Evolutionary conservation across 163 green algal species (phyloP).

Genomic region (Scenedesmus sp.): DNA sequence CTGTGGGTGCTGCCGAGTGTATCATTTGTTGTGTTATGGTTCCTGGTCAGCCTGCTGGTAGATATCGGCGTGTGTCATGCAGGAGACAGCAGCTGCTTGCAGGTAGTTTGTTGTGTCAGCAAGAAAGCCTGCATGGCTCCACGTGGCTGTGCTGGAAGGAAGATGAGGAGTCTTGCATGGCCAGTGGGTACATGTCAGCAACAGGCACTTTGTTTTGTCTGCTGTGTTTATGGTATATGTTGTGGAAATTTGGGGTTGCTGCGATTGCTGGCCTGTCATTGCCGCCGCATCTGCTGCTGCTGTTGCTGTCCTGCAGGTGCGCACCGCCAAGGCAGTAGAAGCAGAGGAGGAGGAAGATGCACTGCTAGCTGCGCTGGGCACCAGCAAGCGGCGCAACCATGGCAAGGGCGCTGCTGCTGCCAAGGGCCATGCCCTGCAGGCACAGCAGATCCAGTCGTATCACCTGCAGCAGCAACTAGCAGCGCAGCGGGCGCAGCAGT

Average conservation of each 20-base stretch:
- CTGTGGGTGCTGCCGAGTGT: neutral
- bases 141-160: neutral
- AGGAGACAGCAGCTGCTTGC: neutral
- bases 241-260: neutral
- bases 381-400: slow-evolving; percentile 4
- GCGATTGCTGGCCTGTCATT: neutral
- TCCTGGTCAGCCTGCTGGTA: neutral
- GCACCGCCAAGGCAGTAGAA: slow-evolving; percentile 39
- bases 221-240: no score
- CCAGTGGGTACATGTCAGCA: neutral
- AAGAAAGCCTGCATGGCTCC: neutral
- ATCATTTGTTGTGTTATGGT: neutral
- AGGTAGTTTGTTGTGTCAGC: neutral
- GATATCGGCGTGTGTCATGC: no score
- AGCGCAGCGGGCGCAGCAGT: slow-evolving; percentile 9
- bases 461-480: slow-evolving; percentile 22
- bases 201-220: neutral
- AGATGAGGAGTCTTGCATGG: neutral
- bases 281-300: neutral
- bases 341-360: slow-evolving; percentile 25
- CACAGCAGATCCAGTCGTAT: neutral
- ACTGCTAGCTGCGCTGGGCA: neutral
- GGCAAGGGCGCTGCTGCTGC: slow-evolving; percentile 6
- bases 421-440: slow-evolving; percentile 4
- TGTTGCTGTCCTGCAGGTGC: slow-evolving; percentile 3